A percentile compares a stretch with the other conserved stretches of the same genome.
Evolutionary conservation across 2,329 filamentous ascomycete genomes (phyloP).

Genomic region (Lizonia empirigonia): DNA sequence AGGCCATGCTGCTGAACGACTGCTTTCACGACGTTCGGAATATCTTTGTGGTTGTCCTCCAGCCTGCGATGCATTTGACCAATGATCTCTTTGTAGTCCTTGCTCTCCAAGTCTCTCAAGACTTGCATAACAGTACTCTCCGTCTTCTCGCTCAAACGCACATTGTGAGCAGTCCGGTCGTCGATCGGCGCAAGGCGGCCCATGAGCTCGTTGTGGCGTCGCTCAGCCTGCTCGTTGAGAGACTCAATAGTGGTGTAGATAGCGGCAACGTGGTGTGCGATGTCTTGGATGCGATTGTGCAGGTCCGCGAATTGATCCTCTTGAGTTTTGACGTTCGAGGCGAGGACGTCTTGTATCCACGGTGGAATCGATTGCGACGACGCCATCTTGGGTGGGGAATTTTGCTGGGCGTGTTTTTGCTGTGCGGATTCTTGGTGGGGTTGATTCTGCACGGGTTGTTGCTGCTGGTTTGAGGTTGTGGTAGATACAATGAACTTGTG

Average conservation of each 20-base stretch:
- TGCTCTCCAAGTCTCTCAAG: conserved; percentile 60
- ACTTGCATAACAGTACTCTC: conserved; percentile 58
- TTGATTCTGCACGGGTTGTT: conserved; percentile 27
- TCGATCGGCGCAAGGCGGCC: conserved; percentile 38
- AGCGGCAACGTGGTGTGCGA: conserved; percentile 70
- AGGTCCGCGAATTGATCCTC: conserved; percentile 78
- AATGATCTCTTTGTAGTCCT: conserved; percentile 61
- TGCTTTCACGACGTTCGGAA: conserved; percentile 52
- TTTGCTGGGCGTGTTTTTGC: conserved; percentile 32
- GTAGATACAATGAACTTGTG: conserved; percentile 81
- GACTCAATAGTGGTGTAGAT: conserved; percentile 64
- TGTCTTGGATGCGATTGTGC: conserved; percentile 77
- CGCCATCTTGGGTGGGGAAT: conserved; percentile 35
- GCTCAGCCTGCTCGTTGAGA: conserved; percentile 59
- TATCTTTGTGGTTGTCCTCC: conserved; percentile 58
- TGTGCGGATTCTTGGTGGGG: conserved; percentile 41
- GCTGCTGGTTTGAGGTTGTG: conserved; percentile 42
- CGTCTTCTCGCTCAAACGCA: conserved; percentile 59
- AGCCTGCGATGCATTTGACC: conserved; percentile 60
- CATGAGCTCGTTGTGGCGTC: conserved; percentile 62
- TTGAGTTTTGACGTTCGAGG: conserved; percentile 52
- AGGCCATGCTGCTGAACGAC: conserved; percentile 61
- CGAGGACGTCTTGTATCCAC: conserved; percentile 52
- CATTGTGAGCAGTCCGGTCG: conserved; percentile 44
- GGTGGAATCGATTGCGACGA: conserved; percentile 40